These are phyloP conservation scores for Flammula alnicola DNA, from an alignment of 1,284 basidiomycete genomes.

Conservation along the genomic window DNA sequence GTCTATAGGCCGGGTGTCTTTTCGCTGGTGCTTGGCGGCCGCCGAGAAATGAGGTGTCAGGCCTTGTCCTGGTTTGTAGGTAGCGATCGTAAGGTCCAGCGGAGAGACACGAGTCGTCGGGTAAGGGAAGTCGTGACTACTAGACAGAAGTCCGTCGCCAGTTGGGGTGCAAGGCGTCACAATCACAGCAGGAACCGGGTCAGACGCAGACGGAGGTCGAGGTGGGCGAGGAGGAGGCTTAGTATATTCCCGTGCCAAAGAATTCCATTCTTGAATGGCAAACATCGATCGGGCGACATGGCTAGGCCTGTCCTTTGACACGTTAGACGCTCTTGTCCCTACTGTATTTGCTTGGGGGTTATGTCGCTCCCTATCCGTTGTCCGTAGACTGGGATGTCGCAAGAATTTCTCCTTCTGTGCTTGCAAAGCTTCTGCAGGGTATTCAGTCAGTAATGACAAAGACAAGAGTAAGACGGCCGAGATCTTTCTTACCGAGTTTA, in stretches of 20 bases:
- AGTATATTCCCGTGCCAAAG: background rate
- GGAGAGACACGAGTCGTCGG: background rate
- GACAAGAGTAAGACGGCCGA: background rate
- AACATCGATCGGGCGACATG: conserved; percentile 2
- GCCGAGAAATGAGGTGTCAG: too few species aligned
- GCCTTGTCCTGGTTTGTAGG: background rate
- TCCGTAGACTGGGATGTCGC: conserved; percentile 19
- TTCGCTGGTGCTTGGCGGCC: background rate
- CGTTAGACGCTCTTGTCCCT: background rate
- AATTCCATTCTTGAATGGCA: conserved; percentile 16
- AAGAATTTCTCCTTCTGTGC: conserved; percentile 17
- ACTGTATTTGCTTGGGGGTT: background rate
- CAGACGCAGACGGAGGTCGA: conserved; percentile 17
- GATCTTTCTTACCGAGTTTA: background rate
- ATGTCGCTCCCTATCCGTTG: background rate
- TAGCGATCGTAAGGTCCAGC: conserved; percentile 3
- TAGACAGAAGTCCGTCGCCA: background rate
- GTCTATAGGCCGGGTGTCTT: background rate
- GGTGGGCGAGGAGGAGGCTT: conserved; percentile 14
- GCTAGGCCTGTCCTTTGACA: conserved; percentile 3
- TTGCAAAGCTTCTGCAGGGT: background rate
- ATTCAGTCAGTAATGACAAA: background rate
- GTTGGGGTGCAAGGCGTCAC: conserved; percentile 26
- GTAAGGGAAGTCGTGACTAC: conserved; percentile 3
- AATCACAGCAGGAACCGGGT: conserved; percentile 22